Conservation (phyloP, 2,329 filamentous ascomycete genomes). For the Basipetospora sp. region DNA sequence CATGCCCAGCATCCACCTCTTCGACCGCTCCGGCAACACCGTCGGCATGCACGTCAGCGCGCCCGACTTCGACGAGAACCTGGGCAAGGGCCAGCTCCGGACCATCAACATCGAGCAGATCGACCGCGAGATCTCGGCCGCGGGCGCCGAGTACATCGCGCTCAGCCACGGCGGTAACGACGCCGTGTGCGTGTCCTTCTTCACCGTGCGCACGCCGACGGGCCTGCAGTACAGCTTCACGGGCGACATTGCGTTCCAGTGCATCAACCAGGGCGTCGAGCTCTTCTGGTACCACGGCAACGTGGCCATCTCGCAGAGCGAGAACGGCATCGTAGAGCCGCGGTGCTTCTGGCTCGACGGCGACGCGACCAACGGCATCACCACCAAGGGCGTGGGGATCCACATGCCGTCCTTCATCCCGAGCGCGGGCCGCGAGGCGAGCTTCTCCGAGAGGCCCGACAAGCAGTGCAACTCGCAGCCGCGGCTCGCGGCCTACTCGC, state of each 20-base stretch:
- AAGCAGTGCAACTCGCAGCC: background rate
- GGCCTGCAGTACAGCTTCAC: background rate
- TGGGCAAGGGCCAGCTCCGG: background rate
- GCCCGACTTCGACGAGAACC: background rate
- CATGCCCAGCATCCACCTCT: background rate
- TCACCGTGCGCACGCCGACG: background rate
- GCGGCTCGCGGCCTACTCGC: background rate
- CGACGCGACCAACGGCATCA: background rate
- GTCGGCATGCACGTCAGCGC: background rate
- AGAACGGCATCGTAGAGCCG: background rate
- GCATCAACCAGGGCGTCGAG: background rate
- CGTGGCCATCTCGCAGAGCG: background rate
- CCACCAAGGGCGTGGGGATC: background rate
- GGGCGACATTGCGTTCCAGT: background rate
- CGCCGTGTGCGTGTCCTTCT: background rate
- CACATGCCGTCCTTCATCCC: background rate
- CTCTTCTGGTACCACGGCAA: background rate
- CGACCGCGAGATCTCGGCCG: background rate
- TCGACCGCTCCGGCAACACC: background rate
- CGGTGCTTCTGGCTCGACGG: background rate
- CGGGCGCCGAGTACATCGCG: background rate
- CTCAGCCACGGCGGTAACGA: background rate
- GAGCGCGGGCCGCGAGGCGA: background rate
- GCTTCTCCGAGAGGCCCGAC: background rate
- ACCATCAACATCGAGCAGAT: background rate